phyloP scores from a whole-genome alignment of 306 rosid genomes.

The Lathyrus aphaca region DNA sequence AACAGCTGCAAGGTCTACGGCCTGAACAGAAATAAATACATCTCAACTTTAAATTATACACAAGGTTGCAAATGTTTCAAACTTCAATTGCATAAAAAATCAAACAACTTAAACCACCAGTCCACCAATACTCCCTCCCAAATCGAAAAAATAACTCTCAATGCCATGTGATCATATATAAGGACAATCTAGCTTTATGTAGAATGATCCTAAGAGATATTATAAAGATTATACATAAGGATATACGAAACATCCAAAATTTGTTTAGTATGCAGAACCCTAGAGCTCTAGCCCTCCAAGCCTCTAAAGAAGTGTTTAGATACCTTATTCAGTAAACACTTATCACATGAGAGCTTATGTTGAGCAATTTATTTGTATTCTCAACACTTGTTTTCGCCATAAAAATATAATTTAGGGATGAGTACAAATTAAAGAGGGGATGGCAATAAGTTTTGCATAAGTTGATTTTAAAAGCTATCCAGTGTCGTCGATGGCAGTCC shows the following conservation, averaged over 20 bases:
- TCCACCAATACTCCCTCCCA: neutral
- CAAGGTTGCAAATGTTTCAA: neutral
- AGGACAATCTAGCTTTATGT: neutral
- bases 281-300: neutral
- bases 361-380: neutral
- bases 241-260: slow-evolving; percentile 24
- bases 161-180: neutral
- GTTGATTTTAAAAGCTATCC: slow-evolving; percentile 1
- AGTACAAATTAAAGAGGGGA: neutral
- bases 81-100: slow-evolving; percentile 20
- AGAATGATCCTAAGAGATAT: neutral
- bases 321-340: neutral
- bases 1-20: slow-evolving; percentile 81
- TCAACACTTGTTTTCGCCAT: neutral
- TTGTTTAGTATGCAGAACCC: slow-evolving; percentile 12
- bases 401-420: slow-evolving; percentile 5
- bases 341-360: neutral
- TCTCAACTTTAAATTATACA: slow-evolving; percentile 28
- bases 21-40: slow-evolving; percentile 55
- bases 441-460: neutral
- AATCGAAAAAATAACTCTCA: neutral
- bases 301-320: neutral
- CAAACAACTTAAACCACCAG: slow-evolving; percentile 13
- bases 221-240: slow-evolving; percentile 6
- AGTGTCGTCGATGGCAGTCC: too few relatives aligned